phyloP scores from a whole-genome alignment of 1,139 yeast species.

The Zygosaccharomyces sapae region DNA sequence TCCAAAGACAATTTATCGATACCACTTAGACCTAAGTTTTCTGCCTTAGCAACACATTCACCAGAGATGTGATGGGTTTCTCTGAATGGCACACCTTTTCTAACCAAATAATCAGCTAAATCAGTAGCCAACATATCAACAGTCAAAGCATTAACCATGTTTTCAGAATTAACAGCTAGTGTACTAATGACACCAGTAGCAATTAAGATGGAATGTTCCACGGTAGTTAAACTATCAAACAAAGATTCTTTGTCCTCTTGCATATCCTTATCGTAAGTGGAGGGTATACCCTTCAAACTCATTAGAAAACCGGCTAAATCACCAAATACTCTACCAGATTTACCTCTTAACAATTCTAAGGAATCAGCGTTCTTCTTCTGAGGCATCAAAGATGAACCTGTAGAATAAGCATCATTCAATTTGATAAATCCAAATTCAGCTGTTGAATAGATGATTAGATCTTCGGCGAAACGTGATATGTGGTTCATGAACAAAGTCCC shows the following conservation, averaged over 20 bases:
- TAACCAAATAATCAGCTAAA: conserved; percentile 92
- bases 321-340: conserved; percentile 96
- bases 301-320: conserved; percentile 90
- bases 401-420: conserved; percentile 94
- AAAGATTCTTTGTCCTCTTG: conserved; percentile 98
- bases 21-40: conserved; percentile 67
- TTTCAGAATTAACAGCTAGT: conserved; percentile 60
- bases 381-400: conserved; percentile 98
- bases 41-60: conserved; percentile 90
- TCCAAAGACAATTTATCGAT: conserved; percentile 73
- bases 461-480: conserved; percentile 89
- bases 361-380: conserved; percentile 98
- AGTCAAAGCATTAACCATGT: conserved; percentile 83
- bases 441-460: conserved; percentile 89
- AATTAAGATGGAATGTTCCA: conserved; percentile 86
- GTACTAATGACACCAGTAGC: conserved; percentile 97
- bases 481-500: conserved; percentile 93
- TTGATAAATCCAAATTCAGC: conserved; percentile 95
- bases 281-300: conserved; percentile 93
- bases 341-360: conserved; percentile 89
- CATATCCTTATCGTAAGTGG: conserved; percentile 96
- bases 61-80: conserved; percentile 99
- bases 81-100: conserved; percentile 98
- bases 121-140: conserved; percentile 99
- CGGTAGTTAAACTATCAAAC: conserved; percentile 84